Base-by-base conservation (phyloP, 441 rosid genomes). In the Pelargonium cotyledonis region DNA sequence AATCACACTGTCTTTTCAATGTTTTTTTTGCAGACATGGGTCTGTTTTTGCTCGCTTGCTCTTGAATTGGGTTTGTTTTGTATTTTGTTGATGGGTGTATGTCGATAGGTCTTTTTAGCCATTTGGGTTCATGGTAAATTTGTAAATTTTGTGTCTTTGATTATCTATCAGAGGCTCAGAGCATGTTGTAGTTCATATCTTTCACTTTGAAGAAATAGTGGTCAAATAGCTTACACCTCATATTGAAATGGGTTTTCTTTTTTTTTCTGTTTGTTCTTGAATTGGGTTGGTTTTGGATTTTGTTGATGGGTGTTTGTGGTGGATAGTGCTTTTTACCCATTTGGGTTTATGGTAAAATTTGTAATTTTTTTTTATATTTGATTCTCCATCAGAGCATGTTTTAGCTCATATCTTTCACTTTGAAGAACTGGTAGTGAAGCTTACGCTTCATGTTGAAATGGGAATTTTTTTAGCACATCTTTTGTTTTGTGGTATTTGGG, bases 1-100 rank as follows among this genome's bases (percentile, higher is more conserved):
- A 55, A 55, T 55, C 61, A 55, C 60, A 16, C 61, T 55, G 61
- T 55, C 61, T 55, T 55, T 55, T 55, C 61, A 55, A 18, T 55
- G 26, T 15, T 55, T 55, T 53, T 53, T 38, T 55, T 55, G 61
- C 26, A 16, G 18, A 55, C 5, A 55, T 55, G 61, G 61, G 26
- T 55, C 3, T 55, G 61, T 55, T 16, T 55, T 53, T 53, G 16
- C 19, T 53, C 15, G 19, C 8, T 53, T 16, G 62, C 11, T 57
- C 21, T 57, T 57, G 62, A 57, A 16, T 57, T 57, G 43, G 43
- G 43, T 40, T 40, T 6, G 43, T 8, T 57, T 8, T 57, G 26
- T 4, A 19, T 18, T 57, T 57, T 18, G 62, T 47, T 47, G 53
- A 14, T 47, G n/a, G 53, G n/a, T 47, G 53, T 57, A 18, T 57